Evolutionary conservation across 352 stramenopile genomes (phyloP), one percentile per base, ranked within the genome.

Genomic region (Phytophthora fragariae): DNA sequence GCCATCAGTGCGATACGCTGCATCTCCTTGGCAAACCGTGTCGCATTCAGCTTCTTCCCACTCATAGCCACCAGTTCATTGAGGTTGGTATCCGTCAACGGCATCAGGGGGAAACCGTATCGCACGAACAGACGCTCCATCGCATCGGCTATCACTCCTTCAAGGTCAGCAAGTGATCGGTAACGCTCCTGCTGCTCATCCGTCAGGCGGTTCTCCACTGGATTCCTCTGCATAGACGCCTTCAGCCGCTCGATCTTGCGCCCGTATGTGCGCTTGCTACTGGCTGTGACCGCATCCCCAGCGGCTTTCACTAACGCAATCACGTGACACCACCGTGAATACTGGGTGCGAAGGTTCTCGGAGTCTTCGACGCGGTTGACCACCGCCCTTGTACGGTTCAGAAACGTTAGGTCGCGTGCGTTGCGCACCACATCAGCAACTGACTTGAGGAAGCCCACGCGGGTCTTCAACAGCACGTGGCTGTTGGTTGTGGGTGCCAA

Each of bases 21-120:
- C 44, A 24, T 50, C 44, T 50, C 44, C 8, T 50, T 50, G 3
- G 44, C 44, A 21, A 50, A 50, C 5, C 14, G 15, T 9, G 44
- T 50, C 17, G 44, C 15, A 50, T 50, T 50, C 44, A 50, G 44
- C 44, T 50, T 50, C 44, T 50, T 50, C 44, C 44, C 44, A 12
- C 44, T 17, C 44, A 50, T 50, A 9, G 44, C 44, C 44, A 50
- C 17, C 44, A 50, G 44, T 50, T 50, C 0, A 4, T 50, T 50
- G 17, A 50, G 44, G 44, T 21, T 50, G 7, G 17, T 17, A 21
- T 50, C 44, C 15, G 44, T 21, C 7, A 50, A 50, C 17, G 15
- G 7, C 14, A 11, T 21, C 3, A 50, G 15, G 14, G 44, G 44
- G 44, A 50, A 50, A 6, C 44, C 44, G 15, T 50, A 50, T 50